These are phyloP conservation scores for Kwoniella botswanensis DNA, from an alignment of 768 basidiomycete species.

Conservation along the genomic window DNA sequence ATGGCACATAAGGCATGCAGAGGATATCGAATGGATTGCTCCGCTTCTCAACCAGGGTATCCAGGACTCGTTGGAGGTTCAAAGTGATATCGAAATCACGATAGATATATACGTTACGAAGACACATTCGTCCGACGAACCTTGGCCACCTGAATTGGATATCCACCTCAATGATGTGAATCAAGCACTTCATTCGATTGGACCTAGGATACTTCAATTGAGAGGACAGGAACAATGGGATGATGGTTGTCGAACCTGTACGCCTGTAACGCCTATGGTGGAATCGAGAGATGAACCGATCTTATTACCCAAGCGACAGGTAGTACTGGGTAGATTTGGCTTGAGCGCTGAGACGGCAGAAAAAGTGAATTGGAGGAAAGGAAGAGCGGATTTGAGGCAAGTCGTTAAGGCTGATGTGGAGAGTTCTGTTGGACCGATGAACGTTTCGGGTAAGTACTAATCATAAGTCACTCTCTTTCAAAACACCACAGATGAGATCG, in stretches of 20 bases:
- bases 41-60: conserved; percentile 33
- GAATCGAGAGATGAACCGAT: conserved; percentile 20
- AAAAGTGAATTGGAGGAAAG: conserved; percentile 20
- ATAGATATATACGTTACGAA: conserved; percentile 45
- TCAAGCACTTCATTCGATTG: conserved; percentile 15
- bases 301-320: conserved; percentile 13
- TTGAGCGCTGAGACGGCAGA: conserved; percentile 4
- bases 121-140: conserved; percentile 27
- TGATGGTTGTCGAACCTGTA: conserved; percentile 20
- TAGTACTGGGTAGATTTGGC: conserved; percentile 11
- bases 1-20: conserved; percentile 49
- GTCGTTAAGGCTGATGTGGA: conserved; percentile 23
- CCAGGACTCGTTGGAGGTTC: conserved; percentile 1
- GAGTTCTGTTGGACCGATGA: conserved; percentile 28
- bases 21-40: conserved; percentile 39
- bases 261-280: conserved; percentile 13
- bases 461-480: no score
- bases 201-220: not conserved
- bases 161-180: not conserved
- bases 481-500: no score
- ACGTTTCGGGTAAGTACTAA: conserved; percentile 37
- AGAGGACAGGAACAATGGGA: conserved; percentile 15
- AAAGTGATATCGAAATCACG: not conserved
- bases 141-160: conserved; percentile 18
- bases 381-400: conserved; percentile 32